phyloP scores from a whole-genome alignment of 192 early-diverging fungal genomes.

The Funneliformis geosporum region DNA sequence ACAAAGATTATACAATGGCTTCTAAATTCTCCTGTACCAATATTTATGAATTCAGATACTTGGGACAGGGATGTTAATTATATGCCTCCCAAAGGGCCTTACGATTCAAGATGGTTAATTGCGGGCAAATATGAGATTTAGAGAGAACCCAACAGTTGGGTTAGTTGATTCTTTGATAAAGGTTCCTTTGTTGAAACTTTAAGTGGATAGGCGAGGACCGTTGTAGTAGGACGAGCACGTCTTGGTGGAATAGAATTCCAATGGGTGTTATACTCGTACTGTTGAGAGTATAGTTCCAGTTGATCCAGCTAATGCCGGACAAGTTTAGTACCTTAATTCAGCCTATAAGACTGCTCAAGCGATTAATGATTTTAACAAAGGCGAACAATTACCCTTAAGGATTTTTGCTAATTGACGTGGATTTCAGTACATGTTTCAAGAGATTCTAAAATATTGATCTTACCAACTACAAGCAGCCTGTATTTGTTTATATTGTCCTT shows the following conservation, averaged over 20 bases:
- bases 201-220: slow-evolving; percentile 95
- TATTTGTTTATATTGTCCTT: slow-evolving; percentile 94
- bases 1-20: too few relatives aligned
- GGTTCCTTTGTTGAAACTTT: slow-evolving; percentile 95
- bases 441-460: slow-evolving; percentile 95
- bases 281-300: slow-evolving; percentile 91
- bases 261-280: slow-evolving; percentile 91
- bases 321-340: slow-evolving; percentile 98
- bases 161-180: slow-evolving; percentile 95
- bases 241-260: slow-evolving; percentile 95
- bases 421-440: slow-evolving; percentile 99
- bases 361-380: slow-evolving; percentile 98
- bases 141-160: slow-evolving; percentile 61
- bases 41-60: too few relatives aligned
- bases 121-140: slow-evolving; percentile 71
- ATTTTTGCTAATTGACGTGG: slow-evolving; percentile 99
- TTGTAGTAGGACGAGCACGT: slow-evolving; percentile 88
- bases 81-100: too few relatives aligned
- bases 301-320: slow-evolving; percentile 95
- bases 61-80: too few relatives aligned
- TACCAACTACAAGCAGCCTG: slow-evolving; percentile 95
- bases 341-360: slow-evolving; percentile 99
- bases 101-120: slow-evolving; percentile 90
- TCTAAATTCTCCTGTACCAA: too few relatives aligned
- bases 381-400: slow-evolving; percentile 96